phyloP scores from a whole-genome alignment of 2,329 filamentous ascomycete species.

The Colletotrichum spinosum region DNA sequence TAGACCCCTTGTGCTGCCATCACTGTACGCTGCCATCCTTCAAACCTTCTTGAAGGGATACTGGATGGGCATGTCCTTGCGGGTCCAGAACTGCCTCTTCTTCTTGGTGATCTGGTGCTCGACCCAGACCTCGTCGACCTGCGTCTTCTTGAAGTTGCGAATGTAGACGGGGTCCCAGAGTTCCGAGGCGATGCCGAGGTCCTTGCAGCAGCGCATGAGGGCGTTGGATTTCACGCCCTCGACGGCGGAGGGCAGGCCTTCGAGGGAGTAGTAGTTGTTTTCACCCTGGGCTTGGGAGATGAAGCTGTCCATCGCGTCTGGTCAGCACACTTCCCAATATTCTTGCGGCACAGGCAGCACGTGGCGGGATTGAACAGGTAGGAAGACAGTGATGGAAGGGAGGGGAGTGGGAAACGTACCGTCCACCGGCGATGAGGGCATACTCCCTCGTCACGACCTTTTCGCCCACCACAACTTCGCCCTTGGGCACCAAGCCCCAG shows the following conservation, averaged over 20 bases:
- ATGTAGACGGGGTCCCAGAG: slow-evolving; percentile 97
- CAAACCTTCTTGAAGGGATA: slow-evolving; percentile 65
- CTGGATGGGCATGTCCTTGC: slow-evolving; percentile 81
- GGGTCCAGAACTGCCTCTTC: slow-evolving; percentile 86
- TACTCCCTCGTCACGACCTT: slow-evolving; percentile 90
- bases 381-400: not conserved
- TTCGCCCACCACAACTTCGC: slow-evolving; percentile 86
- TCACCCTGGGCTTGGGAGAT: slow-evolving; percentile 94
- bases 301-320: slow-evolving; percentile 67
- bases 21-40: too few species aligned
- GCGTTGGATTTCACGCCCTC: slow-evolving; percentile 99
- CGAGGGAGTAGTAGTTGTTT: slow-evolving; percentile 90
- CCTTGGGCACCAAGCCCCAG: slow-evolving; percentile 92
- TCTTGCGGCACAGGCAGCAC: too few species aligned
- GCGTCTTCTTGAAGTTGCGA: slow-evolving; percentile 79
- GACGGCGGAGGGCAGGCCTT: slow-evolving; percentile 91
- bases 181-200: slow-evolving; percentile 92
- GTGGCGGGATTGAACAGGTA: too few species aligned
- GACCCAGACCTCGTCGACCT: slow-evolving; percentile 86
- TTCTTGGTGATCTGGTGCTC: slow-evolving; percentile 90
- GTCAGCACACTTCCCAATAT: not conserved
- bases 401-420: slow-evolving; percentile 68
- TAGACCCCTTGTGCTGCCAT: too few species aligned
- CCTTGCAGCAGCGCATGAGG: slow-evolving; percentile 98
- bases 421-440: slow-evolving; percentile 86